A percentile compares a stretch with the other conserved stretches of the same genome.
These are phyloP conservation scores for Teunomyces aglyptinius DNA, from an alignment of 805 yeast genomes.

Conservation along the genomic window DNA sequence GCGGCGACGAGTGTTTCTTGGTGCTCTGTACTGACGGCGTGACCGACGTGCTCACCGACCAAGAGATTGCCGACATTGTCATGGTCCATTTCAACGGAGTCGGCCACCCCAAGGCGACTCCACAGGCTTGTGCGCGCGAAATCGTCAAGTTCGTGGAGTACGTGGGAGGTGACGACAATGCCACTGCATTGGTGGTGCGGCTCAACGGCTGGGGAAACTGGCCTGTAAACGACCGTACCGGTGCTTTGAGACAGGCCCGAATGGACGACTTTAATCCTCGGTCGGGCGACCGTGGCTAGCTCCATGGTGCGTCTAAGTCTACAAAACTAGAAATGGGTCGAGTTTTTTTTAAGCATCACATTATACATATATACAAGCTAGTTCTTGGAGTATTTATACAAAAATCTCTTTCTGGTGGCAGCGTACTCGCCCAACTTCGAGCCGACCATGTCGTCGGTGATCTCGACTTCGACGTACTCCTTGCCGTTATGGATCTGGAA, in stretches of 20 bases:
- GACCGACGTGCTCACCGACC: constrained; percentile 76
- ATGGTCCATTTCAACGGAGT: constrained; percentile 62
- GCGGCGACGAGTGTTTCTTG: constrained; percentile 87
- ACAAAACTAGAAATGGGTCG: constrained; percentile 1
- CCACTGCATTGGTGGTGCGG: constrained; percentile 83
- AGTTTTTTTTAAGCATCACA: background rate
- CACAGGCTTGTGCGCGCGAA: constrained; percentile 83
- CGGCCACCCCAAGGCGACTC: constrained; percentile 73
- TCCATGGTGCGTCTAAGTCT: background rate
- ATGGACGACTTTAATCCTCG: constrained; percentile 46
- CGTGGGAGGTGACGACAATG: constrained; percentile 91
- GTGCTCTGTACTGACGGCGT: constrained; percentile 86
- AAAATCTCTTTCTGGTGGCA: constrained; percentile 85
- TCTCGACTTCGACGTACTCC: constrained; percentile 83
- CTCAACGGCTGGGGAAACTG: constrained; percentile 93
- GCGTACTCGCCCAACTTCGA: constrained; percentile 93
- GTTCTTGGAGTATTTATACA: constrained; percentile 76
- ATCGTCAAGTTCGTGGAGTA: constrained; percentile 80
- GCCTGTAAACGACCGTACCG: constrained; percentile 84
- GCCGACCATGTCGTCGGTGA: constrained; percentile 96
- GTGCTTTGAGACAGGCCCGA: constrained; percentile 71
- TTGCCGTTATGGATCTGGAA: constrained; percentile 97
- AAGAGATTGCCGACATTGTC: constrained; percentile 85
- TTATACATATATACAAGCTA: constrained; percentile 18
- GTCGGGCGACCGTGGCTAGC: constrained; percentile 8